Conservation (phyloP, 768 basidiomycete species). For the Leucosporidium scottii region DNA sequence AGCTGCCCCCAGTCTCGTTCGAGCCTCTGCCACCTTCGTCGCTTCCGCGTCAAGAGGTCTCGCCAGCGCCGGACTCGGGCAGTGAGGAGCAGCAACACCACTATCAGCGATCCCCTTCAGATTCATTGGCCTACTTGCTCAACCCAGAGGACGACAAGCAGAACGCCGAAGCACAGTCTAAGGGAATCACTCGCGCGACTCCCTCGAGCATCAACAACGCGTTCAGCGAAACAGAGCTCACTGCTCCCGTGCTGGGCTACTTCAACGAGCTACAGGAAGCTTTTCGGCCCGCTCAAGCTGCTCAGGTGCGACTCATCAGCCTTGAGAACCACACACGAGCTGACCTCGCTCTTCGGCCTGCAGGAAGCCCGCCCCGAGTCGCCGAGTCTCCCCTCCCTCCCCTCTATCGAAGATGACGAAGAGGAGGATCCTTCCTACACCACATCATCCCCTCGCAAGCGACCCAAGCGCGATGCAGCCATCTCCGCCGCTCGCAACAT, state of each 20-base stretch:
- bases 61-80: not conserved
- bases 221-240: too few species aligned
- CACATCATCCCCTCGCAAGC: not conserved
- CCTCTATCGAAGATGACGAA: not conserved
- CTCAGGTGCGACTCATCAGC: not conserved
- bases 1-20: conserved; percentile 19
- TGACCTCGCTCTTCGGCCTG: not conserved
- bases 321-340: not conserved
- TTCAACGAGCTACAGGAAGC: too few species aligned
- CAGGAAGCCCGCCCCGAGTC: not conserved
- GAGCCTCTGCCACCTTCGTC: conserved; percentile 21
- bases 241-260: too few species aligned
- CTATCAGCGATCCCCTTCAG: not conserved
- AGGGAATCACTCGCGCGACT: too few species aligned
- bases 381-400: not conserved
- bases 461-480: not conserved
- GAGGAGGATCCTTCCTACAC: not conserved
- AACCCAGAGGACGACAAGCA: not conserved
- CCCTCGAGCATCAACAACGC: too few species aligned
- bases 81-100: too few species aligned
- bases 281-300: too few species aligned
- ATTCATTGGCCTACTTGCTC: not conserved
- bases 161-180: too few species aligned
- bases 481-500: not conserved
- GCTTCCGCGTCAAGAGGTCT: not conserved